Percentiles rank a stretch among this genome's conserved stretches.
These are phyloP conservation scores for Pyrenochaeta sp. DNA, from an alignment of 2,329 filamentous ascomycete genomes.

Conservation along the genomic window DNA sequence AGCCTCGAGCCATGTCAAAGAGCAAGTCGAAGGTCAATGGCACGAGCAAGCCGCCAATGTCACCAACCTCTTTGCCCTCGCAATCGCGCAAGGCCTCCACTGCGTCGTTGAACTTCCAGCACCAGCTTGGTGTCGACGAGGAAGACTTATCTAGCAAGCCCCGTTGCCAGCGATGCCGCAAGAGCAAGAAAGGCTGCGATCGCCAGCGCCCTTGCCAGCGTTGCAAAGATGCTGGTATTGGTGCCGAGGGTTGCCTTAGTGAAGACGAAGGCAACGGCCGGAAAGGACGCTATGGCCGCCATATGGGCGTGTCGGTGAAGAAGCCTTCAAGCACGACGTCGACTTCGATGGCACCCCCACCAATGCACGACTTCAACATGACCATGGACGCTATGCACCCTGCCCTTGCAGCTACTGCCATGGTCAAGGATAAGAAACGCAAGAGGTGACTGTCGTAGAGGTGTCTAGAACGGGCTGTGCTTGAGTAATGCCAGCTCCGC, in stretches of 20 bases:
- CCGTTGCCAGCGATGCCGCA: conserved; percentile 96
- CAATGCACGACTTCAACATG: conserved; percentile 43
- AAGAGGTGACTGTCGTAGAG: conserved; percentile 61
- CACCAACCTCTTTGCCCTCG: conserved; percentile 70
- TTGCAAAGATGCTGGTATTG: conserved; percentile 95
- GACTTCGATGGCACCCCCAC: conserved; percentile 47
- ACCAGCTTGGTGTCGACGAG: conserved; percentile 72
- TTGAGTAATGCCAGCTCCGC: too few relatives aligned
- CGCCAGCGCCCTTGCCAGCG: conserved; percentile 93
- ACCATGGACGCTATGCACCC: conserved; percentile 24
- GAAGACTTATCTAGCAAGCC: conserved; percentile 95
- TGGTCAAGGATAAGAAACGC: conserved; percentile 73
- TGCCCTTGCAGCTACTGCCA: conserved; percentile 23
- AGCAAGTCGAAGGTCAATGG: conserved; percentile 57
- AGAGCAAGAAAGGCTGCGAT: conserved; percentile 99
- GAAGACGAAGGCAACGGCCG: conserved; percentile 98
- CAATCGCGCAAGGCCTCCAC: conserved; percentile 78
- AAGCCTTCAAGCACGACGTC: conserved; percentile 47
- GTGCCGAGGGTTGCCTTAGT: conserved; percentile 91
- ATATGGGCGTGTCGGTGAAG: conserved; percentile 74
- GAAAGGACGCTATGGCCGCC: conserved; percentile 85
- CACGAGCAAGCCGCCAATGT: conserved; percentile 57
- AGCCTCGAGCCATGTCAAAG: conserved; percentile 58
- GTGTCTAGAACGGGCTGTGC: background rate
- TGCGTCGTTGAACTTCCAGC: conserved; percentile 72